A percentile compares a stretch with the other conserved stretches of the same genome.
These are phyloP conservation scores for Cutaneotrichosporon sp. DNA, from an alignment of 1,284 basidiomycete species.

Conservation along the genomic window DNA sequence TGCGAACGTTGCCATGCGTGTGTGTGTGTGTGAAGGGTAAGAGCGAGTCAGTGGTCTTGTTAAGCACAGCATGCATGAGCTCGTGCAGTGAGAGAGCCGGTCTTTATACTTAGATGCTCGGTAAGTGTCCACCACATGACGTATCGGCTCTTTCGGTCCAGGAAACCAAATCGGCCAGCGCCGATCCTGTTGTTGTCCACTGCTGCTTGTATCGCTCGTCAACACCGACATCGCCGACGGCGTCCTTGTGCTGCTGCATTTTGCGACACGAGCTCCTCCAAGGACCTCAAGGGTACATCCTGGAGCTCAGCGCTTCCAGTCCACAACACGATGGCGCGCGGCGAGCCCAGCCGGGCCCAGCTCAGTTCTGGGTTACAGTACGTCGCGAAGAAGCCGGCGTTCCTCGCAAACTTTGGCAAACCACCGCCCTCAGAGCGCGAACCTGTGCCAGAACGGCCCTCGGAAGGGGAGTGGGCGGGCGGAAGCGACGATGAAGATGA, in stretches of 20 bases:
- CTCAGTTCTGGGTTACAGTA: constrained; percentile 33
- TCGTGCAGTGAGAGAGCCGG: too few species aligned
- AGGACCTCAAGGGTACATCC: too few species aligned
- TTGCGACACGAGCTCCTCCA: not conserved
- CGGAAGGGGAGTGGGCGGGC: constrained; percentile 37
- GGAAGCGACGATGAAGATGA: constrained; percentile 56
- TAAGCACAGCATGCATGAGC: too few species aligned
- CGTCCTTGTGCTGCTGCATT: not conserved
- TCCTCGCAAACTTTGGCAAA: constrained; percentile 39
- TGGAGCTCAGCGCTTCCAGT: too few species aligned
- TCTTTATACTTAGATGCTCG: too few species aligned
- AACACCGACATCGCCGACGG: not conserved
- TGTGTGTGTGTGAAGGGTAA: not conserved
- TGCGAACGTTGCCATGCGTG: constrained; percentile 29
- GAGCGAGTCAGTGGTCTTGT: too few species aligned
- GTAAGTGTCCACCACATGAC: too few species aligned
- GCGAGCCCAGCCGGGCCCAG: constrained; percentile 17
- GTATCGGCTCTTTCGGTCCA: too few species aligned
- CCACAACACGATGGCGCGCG: constrained; percentile 2
- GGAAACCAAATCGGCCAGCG: too few species aligned
- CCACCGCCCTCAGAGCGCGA: not conserved
- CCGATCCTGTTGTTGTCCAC: not conserved
- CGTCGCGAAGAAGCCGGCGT: constrained; percentile 36
- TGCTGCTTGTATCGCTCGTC: not conserved
- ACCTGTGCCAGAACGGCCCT: constrained; percentile 32